These are phyloP conservation scores for Phytophthora hibernalis DNA, from an alignment of 352 stramenopile genomes.

Conservation along the genomic window DNA sequence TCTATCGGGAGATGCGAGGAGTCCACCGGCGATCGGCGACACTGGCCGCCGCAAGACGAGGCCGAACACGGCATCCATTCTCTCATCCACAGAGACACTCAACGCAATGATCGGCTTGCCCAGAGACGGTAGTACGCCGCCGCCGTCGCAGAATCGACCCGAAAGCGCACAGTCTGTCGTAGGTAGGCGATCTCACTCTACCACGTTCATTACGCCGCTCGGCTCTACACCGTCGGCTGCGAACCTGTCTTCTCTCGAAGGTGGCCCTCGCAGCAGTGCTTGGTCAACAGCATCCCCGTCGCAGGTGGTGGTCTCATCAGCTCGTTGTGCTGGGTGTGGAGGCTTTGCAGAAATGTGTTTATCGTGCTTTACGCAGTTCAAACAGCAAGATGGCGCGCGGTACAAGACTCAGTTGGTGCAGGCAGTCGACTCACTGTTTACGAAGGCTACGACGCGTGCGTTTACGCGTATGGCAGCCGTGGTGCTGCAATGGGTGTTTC, in stretches of 20 bases:
- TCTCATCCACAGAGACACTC: conserved; percentile 43
- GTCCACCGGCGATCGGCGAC: neutral
- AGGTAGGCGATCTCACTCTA: neutral
- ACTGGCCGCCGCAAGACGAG: conserved; percentile 37
- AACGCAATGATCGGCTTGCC: conserved; percentile 41
- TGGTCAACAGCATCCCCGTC: conserved; percentile 17
- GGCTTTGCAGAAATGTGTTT: conserved; percentile 75
- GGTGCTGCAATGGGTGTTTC: conserved; percentile 73
- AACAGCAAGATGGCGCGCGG: conserved; percentile 56
- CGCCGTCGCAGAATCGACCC: conserved; percentile 15
- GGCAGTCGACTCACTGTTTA: conserved; percentile 71
- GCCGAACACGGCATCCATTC: conserved; percentile 39
- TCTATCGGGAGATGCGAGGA: conserved; percentile 5
- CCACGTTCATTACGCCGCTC: conserved; percentile 27
- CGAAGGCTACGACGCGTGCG: conserved; percentile 59
- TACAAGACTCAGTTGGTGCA: conserved; percentile 77
- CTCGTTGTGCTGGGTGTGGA: conserved; percentile 69
- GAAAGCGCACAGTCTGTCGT: conserved; percentile 24
- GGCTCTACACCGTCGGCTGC: neutral
- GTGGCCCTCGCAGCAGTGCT: conserved; percentile 8
- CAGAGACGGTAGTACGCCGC: conserved; percentile 6
- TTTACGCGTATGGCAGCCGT: conserved; percentile 66
- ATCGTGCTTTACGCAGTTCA: conserved; percentile 71
- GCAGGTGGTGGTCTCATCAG: conserved; percentile 12
- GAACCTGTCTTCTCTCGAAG: conserved; percentile 3